These are phyloP conservation scores for Cinnamomum chago DNA, from an alignment of 164 flowering plant species.

Conservation along the genomic window DNA sequence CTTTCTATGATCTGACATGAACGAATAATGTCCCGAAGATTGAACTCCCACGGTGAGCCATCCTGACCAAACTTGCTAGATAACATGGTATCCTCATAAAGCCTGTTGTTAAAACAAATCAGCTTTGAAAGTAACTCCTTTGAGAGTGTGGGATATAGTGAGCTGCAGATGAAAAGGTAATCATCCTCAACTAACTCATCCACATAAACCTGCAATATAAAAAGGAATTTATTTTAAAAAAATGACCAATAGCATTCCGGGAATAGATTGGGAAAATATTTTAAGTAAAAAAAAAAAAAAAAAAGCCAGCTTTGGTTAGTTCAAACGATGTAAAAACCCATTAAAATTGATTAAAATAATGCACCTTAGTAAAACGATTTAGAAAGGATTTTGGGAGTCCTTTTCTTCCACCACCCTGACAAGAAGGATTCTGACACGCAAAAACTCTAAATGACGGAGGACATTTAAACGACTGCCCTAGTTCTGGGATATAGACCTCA, in stretches of 20 bases:
- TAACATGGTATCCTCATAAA: conserved; percentile 77
- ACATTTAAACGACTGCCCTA: conserved; percentile 67
- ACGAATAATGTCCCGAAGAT: conserved; percentile 89
- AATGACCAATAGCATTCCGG: not conserved
- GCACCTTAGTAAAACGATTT: conserved; percentile 92
- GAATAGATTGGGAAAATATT: not conserved
- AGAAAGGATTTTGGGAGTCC: conserved; percentile 96
- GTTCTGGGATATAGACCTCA: conserved; percentile 93
- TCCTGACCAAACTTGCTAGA: conserved; percentile 64
- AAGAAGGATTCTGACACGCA: conserved; percentile 96
- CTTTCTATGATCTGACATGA: conserved; percentile 86
- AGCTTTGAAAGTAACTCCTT: conserved; percentile 48
- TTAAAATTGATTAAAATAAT: not conserved
- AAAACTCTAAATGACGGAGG: conserved; percentile 86
- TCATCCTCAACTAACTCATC: conserved; percentile 87
- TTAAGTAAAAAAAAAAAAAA: not conserved
- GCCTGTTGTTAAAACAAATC: conserved; percentile 59
- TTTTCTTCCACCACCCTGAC: conserved; percentile 97
- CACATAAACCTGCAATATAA: conserved; percentile 69
- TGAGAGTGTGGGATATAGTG: conserved; percentile 65
- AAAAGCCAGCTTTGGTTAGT: not conserved
- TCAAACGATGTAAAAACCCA: not conserved
- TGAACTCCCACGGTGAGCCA: conserved; percentile 99
- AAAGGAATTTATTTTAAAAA: not conserved
- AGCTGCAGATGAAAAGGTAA: conserved; percentile 65